Percentiles rank a stretch among this genome's conserved stretches.
phyloP scores from a whole-genome alignment of 441 rosid species.

The Hura crepitans region DNA sequence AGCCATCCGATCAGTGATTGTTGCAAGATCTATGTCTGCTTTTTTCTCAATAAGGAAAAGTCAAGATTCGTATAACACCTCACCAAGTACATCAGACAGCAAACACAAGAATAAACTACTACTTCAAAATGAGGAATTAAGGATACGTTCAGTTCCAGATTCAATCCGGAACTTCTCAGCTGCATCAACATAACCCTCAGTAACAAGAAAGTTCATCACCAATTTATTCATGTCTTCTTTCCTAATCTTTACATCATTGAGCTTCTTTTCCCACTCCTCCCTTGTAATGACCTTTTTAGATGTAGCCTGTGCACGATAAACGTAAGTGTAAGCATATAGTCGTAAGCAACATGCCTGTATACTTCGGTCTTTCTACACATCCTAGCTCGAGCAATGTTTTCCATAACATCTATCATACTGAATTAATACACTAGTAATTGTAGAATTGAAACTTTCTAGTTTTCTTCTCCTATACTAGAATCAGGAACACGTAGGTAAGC shows the following conservation, averaged over 20 bases:
- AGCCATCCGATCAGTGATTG: slow-evolving; percentile 88
- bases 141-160: slow-evolving; percentile 98
- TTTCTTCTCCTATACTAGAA: not conserved
- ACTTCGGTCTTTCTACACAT: no score
- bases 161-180: slow-evolving; percentile 82
- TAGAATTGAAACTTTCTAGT: not conserved
- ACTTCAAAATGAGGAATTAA: not conserved
- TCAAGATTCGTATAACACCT: not conserved
- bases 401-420: no score
- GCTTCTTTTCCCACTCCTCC: slow-evolving; percentile 92
- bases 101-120: not conserved
- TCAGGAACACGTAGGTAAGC: not conserved
- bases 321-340: no score
- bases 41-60: slow-evolving; percentile 44
- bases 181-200: slow-evolving; percentile 92
- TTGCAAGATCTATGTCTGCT: slow-evolving; percentile 94
- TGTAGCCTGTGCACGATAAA: slow-evolving; percentile 40
- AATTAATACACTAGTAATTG: no score
- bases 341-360: no score
- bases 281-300: slow-evolving; percentile 77
- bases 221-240: slow-evolving; percentile 92
- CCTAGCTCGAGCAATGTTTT: no score
- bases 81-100: not conserved
- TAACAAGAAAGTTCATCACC: slow-evolving; percentile 95
- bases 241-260: slow-evolving; percentile 52